These are phyloP conservation scores for Eimeria brunetti DNA, from an alignment of 169 alveolate genomes.

Conservation along the genomic window DNA sequence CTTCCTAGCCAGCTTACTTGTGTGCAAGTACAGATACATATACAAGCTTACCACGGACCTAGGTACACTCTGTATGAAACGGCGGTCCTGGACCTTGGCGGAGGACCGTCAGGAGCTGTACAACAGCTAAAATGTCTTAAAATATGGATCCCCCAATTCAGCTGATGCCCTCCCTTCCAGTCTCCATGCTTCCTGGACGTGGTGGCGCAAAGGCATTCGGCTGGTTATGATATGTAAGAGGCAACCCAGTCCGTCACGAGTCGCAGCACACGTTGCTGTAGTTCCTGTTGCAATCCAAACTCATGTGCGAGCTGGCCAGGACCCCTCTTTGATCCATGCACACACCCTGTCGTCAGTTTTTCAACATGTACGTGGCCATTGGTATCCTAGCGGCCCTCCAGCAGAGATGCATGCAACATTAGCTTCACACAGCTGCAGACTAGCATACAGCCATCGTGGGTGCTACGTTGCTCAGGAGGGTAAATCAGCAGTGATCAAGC, in stretches of 20 bases:
- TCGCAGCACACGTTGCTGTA: background rate
- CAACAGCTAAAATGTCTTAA: no score
- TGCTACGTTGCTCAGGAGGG: background rate
- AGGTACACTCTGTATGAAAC: no score
- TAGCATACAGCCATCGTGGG: background rate
- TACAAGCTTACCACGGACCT: no score
- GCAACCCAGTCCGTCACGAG: background rate
- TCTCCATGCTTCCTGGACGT: background rate
- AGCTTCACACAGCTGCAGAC: background rate
- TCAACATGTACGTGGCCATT: background rate
- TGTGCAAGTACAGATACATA: no score
- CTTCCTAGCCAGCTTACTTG: no score
- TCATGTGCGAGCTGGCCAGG: background rate
- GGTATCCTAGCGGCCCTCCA: background rate
- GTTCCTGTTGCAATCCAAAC: background rate
- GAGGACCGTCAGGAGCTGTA: no score
- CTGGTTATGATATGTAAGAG: background rate
- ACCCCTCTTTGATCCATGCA: background rate
- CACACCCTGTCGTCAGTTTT: background rate
- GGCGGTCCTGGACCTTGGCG: no score
- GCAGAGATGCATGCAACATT: background rate
- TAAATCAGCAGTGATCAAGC: background rate
- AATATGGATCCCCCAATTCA: background rate
- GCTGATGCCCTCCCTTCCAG: background rate
- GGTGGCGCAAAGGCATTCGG: background rate